Evolutionary conservation across 148 eudicot genomes (phyloP), one percentile per base, ranked within the genome.

Genomic region (Mesembryanthemum crystallinum): DNA sequence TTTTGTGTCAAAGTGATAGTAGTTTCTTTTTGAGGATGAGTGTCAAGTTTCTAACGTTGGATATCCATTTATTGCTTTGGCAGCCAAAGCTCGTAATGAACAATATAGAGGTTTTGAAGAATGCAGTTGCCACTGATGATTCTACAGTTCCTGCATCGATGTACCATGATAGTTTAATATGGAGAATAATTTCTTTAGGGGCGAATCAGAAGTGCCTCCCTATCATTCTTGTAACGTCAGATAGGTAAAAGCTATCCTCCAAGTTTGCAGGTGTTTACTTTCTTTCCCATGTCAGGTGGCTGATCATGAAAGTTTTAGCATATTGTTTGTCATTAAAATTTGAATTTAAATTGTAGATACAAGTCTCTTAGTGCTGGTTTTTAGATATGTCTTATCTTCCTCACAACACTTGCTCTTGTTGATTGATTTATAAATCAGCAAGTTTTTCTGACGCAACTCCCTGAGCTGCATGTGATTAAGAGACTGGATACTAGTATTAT

Each of bases 21-120:
- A 29, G 39, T 35, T 35, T 9, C 15, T 52, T 24, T 33, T 18
- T 49, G n/a, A n/a, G n/a, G n/a, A 58, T 27, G 14, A n/a, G n/a
- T 3, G 60, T 61, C 18, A 32, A 21, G 37, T 54, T 12, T 76
- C 52, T 75, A 35, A 49, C 49, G 24, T 20, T 78, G 76, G 61
- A 37, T 30, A 63, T 70, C 64, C 17, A 62, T 60, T 60, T 62
- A n/a, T 47, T 21, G 47, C 35, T 52, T 14, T 74, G 81, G 84
- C 89, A 94, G 98, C 98, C 98, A 35, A 94, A 94, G 86, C 85
- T 94, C 77, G 90, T 94, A 82, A 79, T 94, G 78, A 94, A 94
- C 91, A 94, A 94, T 79, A 84, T 94, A 64, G 98, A 94, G 52
- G 85, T 92, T 73, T 77, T 94, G 81, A 89, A 86, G 86, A 79